phyloP scores from a whole-genome alignment of 768 basidiomycete species.

The Terana coerulea region DNA sequence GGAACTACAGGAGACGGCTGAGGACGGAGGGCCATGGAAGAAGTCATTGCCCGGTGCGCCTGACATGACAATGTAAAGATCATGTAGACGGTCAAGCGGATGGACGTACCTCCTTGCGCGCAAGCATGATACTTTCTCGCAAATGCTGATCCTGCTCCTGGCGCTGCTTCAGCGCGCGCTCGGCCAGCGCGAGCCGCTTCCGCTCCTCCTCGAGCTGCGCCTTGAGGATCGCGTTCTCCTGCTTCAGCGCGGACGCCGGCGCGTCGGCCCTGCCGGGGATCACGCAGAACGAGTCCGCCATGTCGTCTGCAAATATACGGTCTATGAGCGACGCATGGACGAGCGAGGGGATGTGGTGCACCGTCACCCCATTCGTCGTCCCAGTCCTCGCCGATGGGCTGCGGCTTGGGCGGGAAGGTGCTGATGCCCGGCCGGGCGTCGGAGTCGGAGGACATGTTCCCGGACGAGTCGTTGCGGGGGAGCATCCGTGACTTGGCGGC shows the following conservation, averaged over 20 bases:
- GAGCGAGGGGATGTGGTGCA: slow-evolving; percentile 23
- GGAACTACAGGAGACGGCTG: slow-evolving; percentile 14
- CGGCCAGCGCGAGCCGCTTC: slow-evolving; percentile 55
- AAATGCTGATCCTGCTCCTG: slow-evolving; percentile 78
- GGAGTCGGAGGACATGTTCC: slow-evolving; percentile 17
- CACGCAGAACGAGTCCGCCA: slow-evolving; percentile 78
- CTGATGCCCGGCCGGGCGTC: slow-evolving; percentile 16
- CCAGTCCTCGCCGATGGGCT: slow-evolving; percentile 38
- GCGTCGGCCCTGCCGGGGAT: slow-evolving; percentile 61
- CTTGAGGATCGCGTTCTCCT: slow-evolving; percentile 65
- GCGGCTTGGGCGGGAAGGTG: slow-evolving; percentile 27
- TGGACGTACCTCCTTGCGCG: slow-evolving; percentile 55
- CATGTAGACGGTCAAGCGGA: background rate
- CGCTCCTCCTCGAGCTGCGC: slow-evolving; percentile 55
- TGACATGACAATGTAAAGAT: slow-evolving; percentile 24
- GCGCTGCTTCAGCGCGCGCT: slow-evolving; percentile 61
- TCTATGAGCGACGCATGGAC: no score
- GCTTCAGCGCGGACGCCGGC: slow-evolving; percentile 46
- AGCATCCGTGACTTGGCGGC: slow-evolving; percentile 26
- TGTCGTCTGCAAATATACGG: slow-evolving; percentile 38
- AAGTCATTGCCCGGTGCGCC: slow-evolving; percentile 79
- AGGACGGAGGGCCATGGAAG: slow-evolving; percentile 56
- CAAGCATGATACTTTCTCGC: slow-evolving; percentile 76
- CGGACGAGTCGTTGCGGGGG: slow-evolving; percentile 24
- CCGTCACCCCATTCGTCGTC: slow-evolving; percentile 64